These are phyloP conservation scores for Azolla pinnata DNA, from an alignment of 75 land plant species.

Conservation along the genomic window DNA sequence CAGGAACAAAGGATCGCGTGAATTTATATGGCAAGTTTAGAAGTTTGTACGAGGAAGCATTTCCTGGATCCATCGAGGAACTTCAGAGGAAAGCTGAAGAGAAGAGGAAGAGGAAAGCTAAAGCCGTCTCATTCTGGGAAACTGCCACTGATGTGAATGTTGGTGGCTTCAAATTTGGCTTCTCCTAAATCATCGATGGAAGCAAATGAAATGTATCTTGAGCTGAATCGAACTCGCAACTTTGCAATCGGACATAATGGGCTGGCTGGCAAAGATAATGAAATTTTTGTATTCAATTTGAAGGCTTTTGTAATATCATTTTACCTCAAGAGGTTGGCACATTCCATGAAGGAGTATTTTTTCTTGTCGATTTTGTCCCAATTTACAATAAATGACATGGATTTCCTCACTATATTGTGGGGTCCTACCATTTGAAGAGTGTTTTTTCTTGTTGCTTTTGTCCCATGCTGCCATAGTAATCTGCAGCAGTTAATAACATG, in stretches of 20 bases:
- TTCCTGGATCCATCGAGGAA: slow-evolving; percentile 61
- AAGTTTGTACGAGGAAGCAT: slow-evolving; percentile 42
- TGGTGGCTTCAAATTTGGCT: slow-evolving; percentile 75
- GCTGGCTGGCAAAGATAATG: too few relatives aligned
- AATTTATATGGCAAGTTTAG: slow-evolving; percentile 69
- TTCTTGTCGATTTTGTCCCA: background rate
- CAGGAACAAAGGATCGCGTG: slow-evolving; percentile 79
- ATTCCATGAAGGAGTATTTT: background rate
- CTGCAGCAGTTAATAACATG: too few relatives aligned
- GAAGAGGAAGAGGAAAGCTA: slow-evolving; percentile 16
- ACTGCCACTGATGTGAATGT: slow-evolving; percentile 54
- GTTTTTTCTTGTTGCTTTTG: too few relatives aligned
- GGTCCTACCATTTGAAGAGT: background rate
- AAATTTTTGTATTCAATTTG: too few relatives aligned
- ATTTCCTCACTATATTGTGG: background rate
- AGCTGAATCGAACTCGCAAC: too few relatives aligned
- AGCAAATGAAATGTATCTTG: too few relatives aligned
- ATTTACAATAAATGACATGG: background rate
- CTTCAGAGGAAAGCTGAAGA: slow-evolving; percentile 41
- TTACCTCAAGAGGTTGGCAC: too few relatives aligned
- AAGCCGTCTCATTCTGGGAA: slow-evolving; percentile 67
- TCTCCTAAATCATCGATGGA: slow-evolving; percentile 23
- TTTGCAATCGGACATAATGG: too few relatives aligned
- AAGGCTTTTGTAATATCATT: too few relatives aligned
- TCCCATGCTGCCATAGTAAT: too few relatives aligned